Evolutionary conservation across 2,329 filamentous ascomycete species (phyloP).

Genomic region (Ceratocystis variospora): DNA sequence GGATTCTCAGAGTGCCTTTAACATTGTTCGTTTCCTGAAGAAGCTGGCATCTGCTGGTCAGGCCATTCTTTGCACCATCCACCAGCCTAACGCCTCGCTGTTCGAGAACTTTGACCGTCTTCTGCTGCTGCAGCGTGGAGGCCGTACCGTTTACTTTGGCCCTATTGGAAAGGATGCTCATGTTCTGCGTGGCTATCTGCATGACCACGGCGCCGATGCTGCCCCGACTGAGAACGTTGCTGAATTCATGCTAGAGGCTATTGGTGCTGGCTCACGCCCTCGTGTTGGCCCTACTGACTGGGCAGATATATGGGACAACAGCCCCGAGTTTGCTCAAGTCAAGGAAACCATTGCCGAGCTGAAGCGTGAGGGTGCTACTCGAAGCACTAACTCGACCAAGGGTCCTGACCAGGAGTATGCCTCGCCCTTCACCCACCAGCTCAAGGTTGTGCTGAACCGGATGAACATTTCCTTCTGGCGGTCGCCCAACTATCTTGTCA

Average conservation of each 20-base stretch:
- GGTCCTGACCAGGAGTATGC: constrained; percentile 65
- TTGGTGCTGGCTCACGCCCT: constrained; percentile 59
- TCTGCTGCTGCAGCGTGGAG: constrained; percentile 62
- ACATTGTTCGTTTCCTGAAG: constrained; percentile 54
- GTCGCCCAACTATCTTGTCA: constrained; percentile 79
- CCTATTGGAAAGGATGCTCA: constrained; percentile 65
- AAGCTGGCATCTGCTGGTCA: constrained; percentile 66
- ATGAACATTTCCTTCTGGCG: constrained; percentile 73
- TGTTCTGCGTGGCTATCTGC: constrained; percentile 51
- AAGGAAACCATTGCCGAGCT: constrained; percentile 55
- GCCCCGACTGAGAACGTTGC: constrained; percentile 44
- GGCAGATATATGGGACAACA: constrained; percentile 66
- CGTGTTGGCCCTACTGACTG: constrained; percentile 64
- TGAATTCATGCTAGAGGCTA: constrained; percentile 77
- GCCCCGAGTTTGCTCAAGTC: constrained; percentile 51
- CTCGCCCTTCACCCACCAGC: constrained; percentile 64
- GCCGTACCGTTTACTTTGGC: constrained; percentile 73
- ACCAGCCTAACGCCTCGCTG: constrained; percentile 73
- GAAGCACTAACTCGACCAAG: constrained; percentile 38
- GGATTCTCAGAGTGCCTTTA: constrained; percentile 54
- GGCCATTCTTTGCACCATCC: constrained; percentile 80
- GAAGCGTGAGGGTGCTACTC: constrained; percentile 41
- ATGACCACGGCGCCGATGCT: constrained; percentile 46
- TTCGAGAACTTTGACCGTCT: constrained; percentile 83
- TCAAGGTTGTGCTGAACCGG: constrained; percentile 58